phyloP scores from a whole-genome alignment of 148 eudicot species.

The Camellia granthamiana region DNA sequence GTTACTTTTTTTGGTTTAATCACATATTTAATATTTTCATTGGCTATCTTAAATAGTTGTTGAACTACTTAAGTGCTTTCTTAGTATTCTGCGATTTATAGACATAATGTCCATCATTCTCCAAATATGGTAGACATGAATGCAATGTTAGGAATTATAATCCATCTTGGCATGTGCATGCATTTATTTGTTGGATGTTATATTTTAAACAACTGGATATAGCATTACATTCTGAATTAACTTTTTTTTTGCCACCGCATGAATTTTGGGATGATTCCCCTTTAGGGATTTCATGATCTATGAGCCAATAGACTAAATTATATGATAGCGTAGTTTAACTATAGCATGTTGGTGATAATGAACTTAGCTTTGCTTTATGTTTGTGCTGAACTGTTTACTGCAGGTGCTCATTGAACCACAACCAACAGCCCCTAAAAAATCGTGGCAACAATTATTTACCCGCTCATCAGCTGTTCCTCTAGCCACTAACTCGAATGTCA shows the following conservation, averaged over 20 bases:
- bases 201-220: background rate
- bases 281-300: background rate
- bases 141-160: background rate
- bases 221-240: background rate
- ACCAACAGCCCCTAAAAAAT: conserved; percentile 59
- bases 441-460: conserved; percentile 94
- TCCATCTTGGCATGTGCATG: background rate
- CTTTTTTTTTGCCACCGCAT: background rate
- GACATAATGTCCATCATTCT: background rate
- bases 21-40: conserved; percentile 5
- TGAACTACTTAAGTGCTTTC: background rate
- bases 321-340: background rate
- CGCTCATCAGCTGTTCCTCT: conserved; percentile 49
- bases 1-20: background rate
- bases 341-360: conserved; percentile 5
- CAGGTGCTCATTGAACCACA: conserved; percentile 75
- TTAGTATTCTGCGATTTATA: background rate
- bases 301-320: background rate
- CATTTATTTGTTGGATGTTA: background rate
- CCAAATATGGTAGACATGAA: background rate
- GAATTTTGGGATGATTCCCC: background rate
- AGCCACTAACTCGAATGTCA: conserved; percentile 60
- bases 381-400: conserved; percentile 22
- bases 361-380: conserved; percentile 13
- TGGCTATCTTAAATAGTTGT: background rate